These are phyloP conservation scores for Bruguiera hainesii DNA, from an alignment of 441 rosid genomes.

Conservation along the genomic window DNA sequence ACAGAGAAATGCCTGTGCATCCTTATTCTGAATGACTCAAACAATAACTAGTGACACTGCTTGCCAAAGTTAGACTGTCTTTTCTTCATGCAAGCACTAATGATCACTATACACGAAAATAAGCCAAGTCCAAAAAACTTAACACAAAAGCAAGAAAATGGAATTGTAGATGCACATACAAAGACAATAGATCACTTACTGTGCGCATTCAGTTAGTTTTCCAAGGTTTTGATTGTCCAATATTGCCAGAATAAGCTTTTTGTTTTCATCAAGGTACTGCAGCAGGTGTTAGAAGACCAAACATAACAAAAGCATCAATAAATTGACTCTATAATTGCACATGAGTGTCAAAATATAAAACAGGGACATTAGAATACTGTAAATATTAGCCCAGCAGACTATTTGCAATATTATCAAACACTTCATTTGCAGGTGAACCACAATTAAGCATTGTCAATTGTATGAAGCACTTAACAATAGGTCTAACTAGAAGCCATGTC, in stretches of 20 bases:
- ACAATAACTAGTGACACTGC: too few relatives aligned
- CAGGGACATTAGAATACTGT: background rate
- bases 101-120: background rate
- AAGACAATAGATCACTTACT: slow-evolving; percentile 45
- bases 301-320: background rate
- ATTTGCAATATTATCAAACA: background rate
- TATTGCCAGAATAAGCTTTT: slow-evolving; percentile 84
- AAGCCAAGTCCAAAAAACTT: background rate
- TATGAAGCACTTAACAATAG: background rate
- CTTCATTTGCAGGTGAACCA: background rate
- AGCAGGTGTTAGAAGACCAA: slow-evolving; percentile 22
- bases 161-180: background rate
- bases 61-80: too few relatives aligned
- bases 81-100: too few relatives aligned
- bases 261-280: slow-evolving; percentile 96
- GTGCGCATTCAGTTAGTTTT: slow-evolving; percentile 88
- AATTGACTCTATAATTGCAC: background rate
- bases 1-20: too few relatives aligned
- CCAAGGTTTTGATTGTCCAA: slow-evolving; percentile 97
- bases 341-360: background rate
- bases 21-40: too few relatives aligned
- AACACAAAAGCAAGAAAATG: background rate
- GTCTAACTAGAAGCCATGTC: background rate
- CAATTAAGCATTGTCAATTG: background rate
- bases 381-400: background rate